Conservation (phyloP, 371 early-diverging fungal species). For the Zopfochytrium polystomum region DNA sequence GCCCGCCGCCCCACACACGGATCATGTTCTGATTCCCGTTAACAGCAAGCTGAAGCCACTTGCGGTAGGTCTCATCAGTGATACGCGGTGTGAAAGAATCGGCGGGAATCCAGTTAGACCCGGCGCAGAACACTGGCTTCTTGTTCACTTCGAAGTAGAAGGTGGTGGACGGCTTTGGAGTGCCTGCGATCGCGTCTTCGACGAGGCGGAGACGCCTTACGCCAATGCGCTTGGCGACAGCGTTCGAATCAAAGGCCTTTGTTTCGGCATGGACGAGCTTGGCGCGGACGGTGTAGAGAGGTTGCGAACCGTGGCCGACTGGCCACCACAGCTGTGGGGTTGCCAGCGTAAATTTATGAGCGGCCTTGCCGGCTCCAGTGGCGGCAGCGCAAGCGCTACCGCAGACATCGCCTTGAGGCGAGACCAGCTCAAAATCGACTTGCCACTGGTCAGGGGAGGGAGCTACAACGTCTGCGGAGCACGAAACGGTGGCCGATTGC, state of each 20-base stretch:
- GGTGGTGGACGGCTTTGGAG: constrained; percentile 39
- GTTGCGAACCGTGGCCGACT: constrained; percentile 41
- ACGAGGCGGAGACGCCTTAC: constrained; percentile 29
- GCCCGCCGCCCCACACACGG: constrained; percentile 51
- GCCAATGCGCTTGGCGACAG: constrained; percentile 8
- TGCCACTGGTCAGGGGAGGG: too few species aligned
- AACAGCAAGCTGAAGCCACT: constrained; percentile 30
- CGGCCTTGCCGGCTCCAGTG: too few species aligned
- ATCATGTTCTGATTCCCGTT: constrained; percentile 50
- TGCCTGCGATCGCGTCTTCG: background rate
- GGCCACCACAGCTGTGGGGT: constrained; percentile 48
- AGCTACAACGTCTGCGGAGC: constrained; percentile 1
- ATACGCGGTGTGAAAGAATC: constrained; percentile 38
- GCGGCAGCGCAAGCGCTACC: too few species aligned
- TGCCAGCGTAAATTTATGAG: background rate
- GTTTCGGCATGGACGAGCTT: constrained; percentile 26
- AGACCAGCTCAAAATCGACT: too few species aligned
- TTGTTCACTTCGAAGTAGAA: constrained; percentile 53
- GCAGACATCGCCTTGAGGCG: too few species aligned
- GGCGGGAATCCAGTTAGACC: constrained; percentile 57
- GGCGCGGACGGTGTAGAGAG: constrained; percentile 29
- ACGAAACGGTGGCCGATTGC: background rate
- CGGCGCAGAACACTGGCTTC: constrained; percentile 41
- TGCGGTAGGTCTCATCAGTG: constrained; percentile 13
- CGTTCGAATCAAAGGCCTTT: background rate